These are phyloP conservation scores for Saccharomyces pastorianus DNA, from an alignment of 1,139 yeast genomes.

Conservation along the genomic window DNA sequence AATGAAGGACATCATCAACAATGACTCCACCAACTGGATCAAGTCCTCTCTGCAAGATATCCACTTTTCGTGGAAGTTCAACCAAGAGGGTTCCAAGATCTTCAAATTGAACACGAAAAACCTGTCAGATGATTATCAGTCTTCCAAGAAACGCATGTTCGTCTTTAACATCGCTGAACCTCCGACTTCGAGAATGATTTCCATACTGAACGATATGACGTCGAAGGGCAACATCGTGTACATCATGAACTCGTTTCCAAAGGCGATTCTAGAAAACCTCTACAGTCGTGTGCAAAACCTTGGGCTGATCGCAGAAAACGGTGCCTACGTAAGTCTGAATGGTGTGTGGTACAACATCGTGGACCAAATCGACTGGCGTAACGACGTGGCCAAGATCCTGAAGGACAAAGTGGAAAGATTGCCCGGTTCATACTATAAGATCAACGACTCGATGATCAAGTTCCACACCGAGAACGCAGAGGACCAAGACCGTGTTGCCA, in stretches of 20 bases:
- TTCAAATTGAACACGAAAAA: constrained; percentile 37
- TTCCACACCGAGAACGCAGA: constrained; percentile 68
- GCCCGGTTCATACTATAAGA: constrained; percentile 68
- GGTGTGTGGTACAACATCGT: constrained; percentile 61
- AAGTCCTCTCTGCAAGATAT: constrained; percentile 48
- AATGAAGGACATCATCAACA: constrained; percentile 48
- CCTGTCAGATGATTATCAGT: constrained; percentile 33
- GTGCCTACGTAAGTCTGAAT: constrained; percentile 54
- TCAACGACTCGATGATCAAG: constrained; percentile 67
- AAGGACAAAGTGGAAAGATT: constrained; percentile 66
- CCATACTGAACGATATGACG: constrained; percentile 44
- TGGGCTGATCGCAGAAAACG: constrained; percentile 86
- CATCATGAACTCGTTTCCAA: constrained; percentile 56
- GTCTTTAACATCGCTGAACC: constrained; percentile 47
- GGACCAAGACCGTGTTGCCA: constrained; percentile 57
- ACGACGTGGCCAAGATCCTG: constrained; percentile 60
- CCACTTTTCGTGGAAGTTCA: constrained; percentile 52
- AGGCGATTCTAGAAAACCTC: constrained; percentile 55
- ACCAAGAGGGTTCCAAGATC: constrained; percentile 37
- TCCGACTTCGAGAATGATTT: constrained; percentile 42
- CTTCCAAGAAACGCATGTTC: constrained; percentile 40
- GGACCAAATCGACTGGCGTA: constrained; percentile 41
- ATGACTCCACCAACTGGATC: constrained; percentile 76
- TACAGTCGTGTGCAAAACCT: constrained; percentile 60
- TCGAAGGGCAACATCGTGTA: constrained; percentile 54